Percentiles rank a stretch among this genome's conserved stretches.
Evolutionary conservation across 805 yeast genomes (phyloP).

Genomic region (Kuraishia ogatae): DNA sequence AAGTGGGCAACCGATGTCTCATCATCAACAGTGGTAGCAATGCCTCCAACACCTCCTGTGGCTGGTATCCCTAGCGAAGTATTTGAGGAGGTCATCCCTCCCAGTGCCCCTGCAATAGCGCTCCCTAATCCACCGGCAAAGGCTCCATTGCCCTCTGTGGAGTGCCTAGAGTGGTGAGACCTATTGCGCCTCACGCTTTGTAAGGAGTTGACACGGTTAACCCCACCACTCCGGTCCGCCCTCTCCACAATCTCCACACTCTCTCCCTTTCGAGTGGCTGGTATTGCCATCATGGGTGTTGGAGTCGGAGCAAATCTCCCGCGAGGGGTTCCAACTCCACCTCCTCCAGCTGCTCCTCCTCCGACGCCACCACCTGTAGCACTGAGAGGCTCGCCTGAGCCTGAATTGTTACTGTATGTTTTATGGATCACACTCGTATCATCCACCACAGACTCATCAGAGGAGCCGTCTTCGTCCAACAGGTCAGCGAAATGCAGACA

Average conservation of each 20-base stretch:
- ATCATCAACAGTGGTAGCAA: neutral
- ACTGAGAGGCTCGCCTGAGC: neutral
- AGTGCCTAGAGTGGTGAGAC: neutral
- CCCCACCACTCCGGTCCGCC: conserved; percentile 5
- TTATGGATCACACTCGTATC: conserved; percentile 15
- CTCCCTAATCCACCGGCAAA: neutral
- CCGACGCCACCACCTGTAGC: neutral
- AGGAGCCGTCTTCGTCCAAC: conserved; percentile 58
- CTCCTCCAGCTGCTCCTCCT: too few species aligned
- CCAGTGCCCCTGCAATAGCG: neutral
- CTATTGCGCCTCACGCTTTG: neutral
- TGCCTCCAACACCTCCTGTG: neutral
- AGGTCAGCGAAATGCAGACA: conserved; percentile 57
- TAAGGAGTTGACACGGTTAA: neutral
- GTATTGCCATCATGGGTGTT: conserved; percentile 70
- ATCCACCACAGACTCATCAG: conserved; percentile 50
- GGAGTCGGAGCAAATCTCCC: conserved; percentile 36
- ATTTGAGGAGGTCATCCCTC: neutral
- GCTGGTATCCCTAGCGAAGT: neutral
- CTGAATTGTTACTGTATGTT: neutral
- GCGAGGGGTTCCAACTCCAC: neutral
- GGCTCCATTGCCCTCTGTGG: neutral
- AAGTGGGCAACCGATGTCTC: neutral
- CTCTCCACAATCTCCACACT: conserved; percentile 60
- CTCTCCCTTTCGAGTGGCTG: conserved; percentile 74